Percentiles rank a stretch among this genome's conserved stretches.
These are phyloP conservation scores for Podaxis sp. DNA, from an alignment of 768 basidiomycete species.

Conservation along the genomic window DNA sequence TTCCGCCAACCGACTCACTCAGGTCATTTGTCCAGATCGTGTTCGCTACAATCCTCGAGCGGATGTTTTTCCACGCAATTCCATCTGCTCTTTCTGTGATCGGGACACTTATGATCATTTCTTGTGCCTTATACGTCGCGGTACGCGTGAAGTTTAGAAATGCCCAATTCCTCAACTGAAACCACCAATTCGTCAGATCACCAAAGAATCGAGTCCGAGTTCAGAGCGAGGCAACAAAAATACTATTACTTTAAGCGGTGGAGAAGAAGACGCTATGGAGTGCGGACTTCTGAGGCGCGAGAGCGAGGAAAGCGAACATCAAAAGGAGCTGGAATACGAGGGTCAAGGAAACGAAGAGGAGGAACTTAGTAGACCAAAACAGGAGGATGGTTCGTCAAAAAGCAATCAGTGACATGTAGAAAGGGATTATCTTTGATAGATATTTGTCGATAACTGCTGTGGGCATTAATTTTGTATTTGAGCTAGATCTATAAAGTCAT, in stretches of 20 bases:
- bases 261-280: neutral
- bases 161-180: neutral
- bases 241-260: neutral
- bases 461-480: neutral
- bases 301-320: neutral
- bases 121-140: constrained; percentile 62
- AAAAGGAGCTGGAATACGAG: neutral
- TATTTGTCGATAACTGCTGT: too few species aligned
- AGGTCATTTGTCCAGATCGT: constrained; percentile 42
- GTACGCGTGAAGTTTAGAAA: constrained; percentile 34
- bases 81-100: constrained; percentile 59
- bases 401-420: neutral
- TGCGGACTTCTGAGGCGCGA: constrained; percentile 2
- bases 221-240: neutral
- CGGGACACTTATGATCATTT: constrained; percentile 65
- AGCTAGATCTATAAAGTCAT: neutral
- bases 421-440: neutral
- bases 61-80: constrained; percentile 56
- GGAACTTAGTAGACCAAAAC: neutral
- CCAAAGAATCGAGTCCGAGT: constrained; percentile 4
- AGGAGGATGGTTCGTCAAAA: neutral
- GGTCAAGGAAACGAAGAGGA: neutral
- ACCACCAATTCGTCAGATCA: neutral
- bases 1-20: neutral
- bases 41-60: constrained; percentile 66